Conservation (phyloP, 345 rosid species). For the Salix viminalis region DNA sequence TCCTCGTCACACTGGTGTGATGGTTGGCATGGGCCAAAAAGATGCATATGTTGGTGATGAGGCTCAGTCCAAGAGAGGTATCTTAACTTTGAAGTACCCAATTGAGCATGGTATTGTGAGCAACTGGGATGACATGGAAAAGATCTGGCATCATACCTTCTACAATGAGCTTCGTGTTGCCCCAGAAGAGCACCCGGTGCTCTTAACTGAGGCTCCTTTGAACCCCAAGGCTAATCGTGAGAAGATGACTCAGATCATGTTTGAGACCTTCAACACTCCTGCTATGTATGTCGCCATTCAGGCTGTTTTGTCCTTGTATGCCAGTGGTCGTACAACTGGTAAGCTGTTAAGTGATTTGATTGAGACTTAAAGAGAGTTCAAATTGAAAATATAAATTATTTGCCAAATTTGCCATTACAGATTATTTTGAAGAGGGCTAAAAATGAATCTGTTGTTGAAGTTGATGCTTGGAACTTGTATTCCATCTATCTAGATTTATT, state of each 20-base stretch:
- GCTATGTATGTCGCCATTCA: constrained; percentile 94
- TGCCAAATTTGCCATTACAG: too few species aligned
- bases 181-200: constrained; percentile 78
- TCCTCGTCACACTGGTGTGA: constrained; percentile 92
- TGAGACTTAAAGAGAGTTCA: background rate
- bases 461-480: background rate
- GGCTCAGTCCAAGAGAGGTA: constrained; percentile 74
- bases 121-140: constrained; percentile 98
- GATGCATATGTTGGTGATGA: constrained; percentile 92
- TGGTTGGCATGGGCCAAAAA: constrained; percentile 83
- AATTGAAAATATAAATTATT: background rate
- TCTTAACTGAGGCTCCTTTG: constrained; percentile 86
- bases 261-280: constrained; percentile 86
- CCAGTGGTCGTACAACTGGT: constrained; percentile 98
- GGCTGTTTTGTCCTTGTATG: constrained; percentile 90
- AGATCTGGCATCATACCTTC: constrained; percentile 92
- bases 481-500: background rate
- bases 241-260: constrained; percentile 98
- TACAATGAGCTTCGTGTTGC: constrained; percentile 96
- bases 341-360: constrained; percentile 15
- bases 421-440: background rate
- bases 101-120: constrained; percentile 90
- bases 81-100: constrained; percentile 72
- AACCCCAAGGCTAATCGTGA: constrained; percentile 98
- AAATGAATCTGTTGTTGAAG: background rate